A percentile compares a stretch with the other conserved stretches of the same genome.
Evolutionary conservation across 805 yeast species (phyloP).

Genomic region (Pichia manshurica): DNA sequence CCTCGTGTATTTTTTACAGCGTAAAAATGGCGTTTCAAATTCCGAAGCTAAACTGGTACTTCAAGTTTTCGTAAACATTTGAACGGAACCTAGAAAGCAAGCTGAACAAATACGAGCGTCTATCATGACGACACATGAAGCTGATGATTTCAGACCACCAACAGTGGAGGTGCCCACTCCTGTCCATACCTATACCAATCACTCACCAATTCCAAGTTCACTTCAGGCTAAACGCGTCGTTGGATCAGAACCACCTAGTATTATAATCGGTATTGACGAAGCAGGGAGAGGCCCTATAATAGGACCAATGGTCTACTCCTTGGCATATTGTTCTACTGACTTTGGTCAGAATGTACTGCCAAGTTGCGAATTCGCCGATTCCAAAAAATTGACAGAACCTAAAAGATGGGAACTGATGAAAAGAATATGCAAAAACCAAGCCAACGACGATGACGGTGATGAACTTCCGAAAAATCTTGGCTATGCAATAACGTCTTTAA

Average conservation of each 20-base stretch:
- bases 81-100: too few species aligned
- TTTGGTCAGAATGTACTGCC: slow-evolving; percentile 43
- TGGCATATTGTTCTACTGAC: slow-evolving; percentile 63
- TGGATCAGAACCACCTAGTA: background rate
- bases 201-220: slow-evolving; percentile 1
- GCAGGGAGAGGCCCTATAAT: slow-evolving; percentile 98
- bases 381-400: slow-evolving; percentile 75
- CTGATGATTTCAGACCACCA: slow-evolving; percentile 7
- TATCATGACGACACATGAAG: background rate
- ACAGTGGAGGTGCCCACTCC: slow-evolving; percentile 6
- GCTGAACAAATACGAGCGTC: too few species aligned
- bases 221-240: background rate
- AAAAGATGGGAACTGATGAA: slow-evolving; percentile 59
- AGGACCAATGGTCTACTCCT: slow-evolving; percentile 97
- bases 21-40: too few species aligned
- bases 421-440: slow-evolving; percentile 32
- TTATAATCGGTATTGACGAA: slow-evolving; percentile 86
- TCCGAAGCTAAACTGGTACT: too few species aligned
- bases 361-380: slow-evolving; percentile 83
- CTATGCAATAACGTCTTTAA: slow-evolving; percentile 80
- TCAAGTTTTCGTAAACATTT: too few species aligned
- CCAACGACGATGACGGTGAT: slow-evolving; percentile 33
- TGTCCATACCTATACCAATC: slow-evolving; percentile 4
- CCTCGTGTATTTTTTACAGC: too few species aligned
- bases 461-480: slow-evolving; percentile 41